phyloP scores from a whole-genome alignment of 148 eudicot genomes.

The Silene uniflora region DNA sequence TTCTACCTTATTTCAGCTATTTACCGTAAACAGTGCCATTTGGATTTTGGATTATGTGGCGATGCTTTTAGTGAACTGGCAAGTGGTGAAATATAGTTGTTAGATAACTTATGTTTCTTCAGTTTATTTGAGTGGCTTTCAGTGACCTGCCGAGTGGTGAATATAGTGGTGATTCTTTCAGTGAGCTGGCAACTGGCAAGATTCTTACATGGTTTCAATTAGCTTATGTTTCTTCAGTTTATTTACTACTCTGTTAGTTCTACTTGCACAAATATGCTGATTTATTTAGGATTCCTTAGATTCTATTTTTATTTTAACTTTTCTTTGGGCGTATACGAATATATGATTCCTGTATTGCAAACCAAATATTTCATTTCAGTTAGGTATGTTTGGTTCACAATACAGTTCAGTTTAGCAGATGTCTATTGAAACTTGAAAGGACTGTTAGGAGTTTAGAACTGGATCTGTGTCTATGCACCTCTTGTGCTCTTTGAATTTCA shows the following conservation, averaged over 20 bases:
- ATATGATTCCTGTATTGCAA: not conserved
- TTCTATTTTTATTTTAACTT: not conserved
- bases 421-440: not conserved
- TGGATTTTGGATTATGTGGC: not conserved
- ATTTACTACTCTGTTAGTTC: not conserved
- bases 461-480: not conserved
- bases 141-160: not conserved
- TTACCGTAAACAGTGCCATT: not conserved
- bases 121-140: not conserved
- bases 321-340: not conserved
- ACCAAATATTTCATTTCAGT: not conserved
- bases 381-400: not conserved
- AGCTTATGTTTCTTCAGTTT: not conserved
- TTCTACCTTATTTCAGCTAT: not conserved
- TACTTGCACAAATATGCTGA: constrained; percentile 3
- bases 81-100: not conserved
- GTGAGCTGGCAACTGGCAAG: not conserved
- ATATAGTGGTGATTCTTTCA: not conserved
- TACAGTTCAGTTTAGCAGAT: not conserved
- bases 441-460: not conserved
- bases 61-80: not conserved
- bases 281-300: not conserved
- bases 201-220: not conserved
- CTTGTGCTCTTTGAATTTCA: not conserved
- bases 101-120: not conserved